Evolutionary conservation across 1,284 basidiomycete species (phyloP).

Genomic region (Pseudozyma hubeiensis): DNA sequence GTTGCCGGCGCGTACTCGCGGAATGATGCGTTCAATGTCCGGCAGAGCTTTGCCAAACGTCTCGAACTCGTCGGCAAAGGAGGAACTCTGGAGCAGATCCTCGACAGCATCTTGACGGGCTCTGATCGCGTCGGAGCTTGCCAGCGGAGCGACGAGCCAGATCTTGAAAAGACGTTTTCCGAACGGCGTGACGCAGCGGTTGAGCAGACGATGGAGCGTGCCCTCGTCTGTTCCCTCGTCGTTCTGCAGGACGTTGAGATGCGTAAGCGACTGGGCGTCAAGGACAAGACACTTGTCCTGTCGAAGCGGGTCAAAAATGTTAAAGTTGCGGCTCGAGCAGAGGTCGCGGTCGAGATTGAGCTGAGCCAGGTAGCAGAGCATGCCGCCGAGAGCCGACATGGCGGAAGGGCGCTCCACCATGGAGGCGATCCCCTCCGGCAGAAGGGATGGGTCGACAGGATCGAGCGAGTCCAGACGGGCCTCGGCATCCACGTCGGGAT

Average conservation of each 20-base stretch:
- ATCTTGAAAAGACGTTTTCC: constrained; percentile 67
- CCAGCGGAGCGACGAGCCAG: constrained; percentile 65
- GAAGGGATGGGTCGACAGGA: constrained; percentile 37
- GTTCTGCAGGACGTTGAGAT: constrained; percentile 67
- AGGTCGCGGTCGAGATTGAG: constrained; percentile 66
- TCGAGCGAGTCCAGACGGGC: constrained; percentile 42
- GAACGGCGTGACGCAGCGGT: constrained; percentile 67
- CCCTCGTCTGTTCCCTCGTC: constrained; percentile 66
- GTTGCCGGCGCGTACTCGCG: constrained; percentile 65
- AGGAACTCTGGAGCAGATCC: constrained; percentile 52
- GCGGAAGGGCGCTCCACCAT: constrained; percentile 55
- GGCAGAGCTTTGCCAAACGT: constrained; percentile 59
- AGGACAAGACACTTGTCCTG: constrained; percentile 59
- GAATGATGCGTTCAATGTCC: constrained; percentile 65
- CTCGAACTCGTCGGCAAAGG: constrained; percentile 59
- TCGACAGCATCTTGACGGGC: constrained; percentile 66
- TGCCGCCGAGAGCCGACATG: constrained; percentile 62
- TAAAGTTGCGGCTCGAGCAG: constrained; percentile 66
- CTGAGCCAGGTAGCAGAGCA: constrained; percentile 65
- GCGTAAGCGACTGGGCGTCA: constrained; percentile 66
- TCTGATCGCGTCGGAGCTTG: constrained; percentile 52
- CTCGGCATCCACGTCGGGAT: constrained; percentile 37
- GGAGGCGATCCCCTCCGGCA: constrained; percentile 57
- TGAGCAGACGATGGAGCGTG: constrained; percentile 65
- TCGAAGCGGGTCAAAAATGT: constrained; percentile 60